phyloP scores from a whole-genome alignment of 805 yeast species.

The Trichomonascus vanleenenianus region DNA sequence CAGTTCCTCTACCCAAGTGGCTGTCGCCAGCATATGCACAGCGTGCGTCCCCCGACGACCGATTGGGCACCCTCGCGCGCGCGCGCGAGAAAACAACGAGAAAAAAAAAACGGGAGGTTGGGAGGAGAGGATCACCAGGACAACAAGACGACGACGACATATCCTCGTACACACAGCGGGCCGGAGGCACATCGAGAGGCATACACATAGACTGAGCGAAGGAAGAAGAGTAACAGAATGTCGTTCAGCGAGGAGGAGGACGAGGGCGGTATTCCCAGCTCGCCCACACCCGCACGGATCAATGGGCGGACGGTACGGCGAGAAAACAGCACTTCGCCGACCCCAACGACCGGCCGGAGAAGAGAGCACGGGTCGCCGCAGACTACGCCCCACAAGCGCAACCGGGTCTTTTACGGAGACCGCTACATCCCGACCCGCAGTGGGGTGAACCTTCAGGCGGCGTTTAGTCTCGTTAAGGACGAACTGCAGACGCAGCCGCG shows the following conservation, averaged over 20 bases:
- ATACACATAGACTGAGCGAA: too few relatives aligned
- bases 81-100: too few relatives aligned
- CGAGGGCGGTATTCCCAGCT: slow-evolving; percentile 9
- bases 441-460: slow-evolving; percentile 83
- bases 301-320: slow-evolving; percentile 7
- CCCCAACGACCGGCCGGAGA: background rate
- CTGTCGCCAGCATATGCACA: too few relatives aligned
- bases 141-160: too few relatives aligned
- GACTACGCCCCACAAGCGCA: background rate
- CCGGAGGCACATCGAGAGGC: too few relatives aligned
- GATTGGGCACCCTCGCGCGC: too few relatives aligned
- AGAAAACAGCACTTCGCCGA: background rate
- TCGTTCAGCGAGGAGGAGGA: background rate
- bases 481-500: slow-evolving; percentile 17
- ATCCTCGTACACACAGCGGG: too few relatives aligned
- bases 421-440: slow-evolving; percentile 82
- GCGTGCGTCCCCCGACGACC: too few relatives aligned
- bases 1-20: too few relatives aligned
- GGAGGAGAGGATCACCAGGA: too few relatives aligned
- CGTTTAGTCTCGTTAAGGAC: slow-evolving; percentile 50
- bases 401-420: slow-evolving; percentile 56
- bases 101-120: too few relatives aligned
- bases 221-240: too few relatives aligned
- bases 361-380: background rate
- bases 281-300: slow-evolving; percentile 18